Evolutionary conservation across 805 yeast species (phyloP), one percentile per base, ranked within the genome.

Genomic region (Metschnikowia lunata): DNA sequence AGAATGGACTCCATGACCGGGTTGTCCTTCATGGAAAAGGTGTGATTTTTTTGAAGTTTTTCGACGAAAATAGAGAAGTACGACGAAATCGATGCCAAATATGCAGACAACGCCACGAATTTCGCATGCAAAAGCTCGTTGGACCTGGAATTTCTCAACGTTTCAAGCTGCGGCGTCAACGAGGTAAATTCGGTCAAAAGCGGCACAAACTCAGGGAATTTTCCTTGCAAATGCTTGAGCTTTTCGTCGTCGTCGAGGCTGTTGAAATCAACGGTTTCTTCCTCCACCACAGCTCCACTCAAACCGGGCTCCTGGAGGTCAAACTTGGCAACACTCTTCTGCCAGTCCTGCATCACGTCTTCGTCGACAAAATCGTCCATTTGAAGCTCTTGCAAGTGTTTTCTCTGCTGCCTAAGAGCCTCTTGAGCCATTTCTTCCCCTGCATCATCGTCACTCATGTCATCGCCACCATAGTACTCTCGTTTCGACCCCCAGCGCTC

Each of bases 1-100:
- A 91, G 68, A 30, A 91, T 82, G 27, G 85, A 78, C 57, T 87
- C 89, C 97, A 93, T 91, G 1, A 91, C 83, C 3, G 91, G 85
- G 52, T 85, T 91, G 44, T 88, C 95, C 55, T 88, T 88, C 84
- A 90, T 81, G 30, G 71, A 61, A 48, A 81, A 76, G 3, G 74
- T 69, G 40, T 80, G 84, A 26, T 79, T 82, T 18, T 69, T 69
- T 36, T 69, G 64, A 33, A 83, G 58, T 36, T 78, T 75, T 32
- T 80, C 80, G 13, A 78, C 64, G 50, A 91, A 79, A 12, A 93
- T 60, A 3, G 96, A 85, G 56, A 91, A 79, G 61, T 89, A 91
- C 6, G 89, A 77, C 5, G 84, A 70, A 26, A 91, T 78, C 26
- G 95, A 73, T 11, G 91, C 93, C 45, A 88, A 61, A 60, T 91